Evolutionary conservation across 805 yeast species (phyloP), one percentile per base, ranked within the genome.

Genomic region (Pichia manshurica): DNA sequence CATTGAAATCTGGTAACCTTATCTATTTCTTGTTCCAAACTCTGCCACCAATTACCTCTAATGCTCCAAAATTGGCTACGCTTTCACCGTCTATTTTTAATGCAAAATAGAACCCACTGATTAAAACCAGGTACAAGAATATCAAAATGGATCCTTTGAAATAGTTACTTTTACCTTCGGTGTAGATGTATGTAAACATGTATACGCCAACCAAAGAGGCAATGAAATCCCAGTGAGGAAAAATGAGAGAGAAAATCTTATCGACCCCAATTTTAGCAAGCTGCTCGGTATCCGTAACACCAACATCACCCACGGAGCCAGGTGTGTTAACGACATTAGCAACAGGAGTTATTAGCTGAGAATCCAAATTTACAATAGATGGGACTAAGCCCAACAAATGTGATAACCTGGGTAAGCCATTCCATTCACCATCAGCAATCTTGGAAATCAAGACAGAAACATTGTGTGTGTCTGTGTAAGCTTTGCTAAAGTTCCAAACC

Each of bases 131-230:
- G 61, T 91, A 91, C 29, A 87, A 74, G 53, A 93, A 74, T 12
- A 91, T 79, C 61, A 91, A 69, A 55, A 93, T 87, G 15, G 90
- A 82, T 1, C 99, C 98, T 65, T 93, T 93, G 75, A 93, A 91
- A 64, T 93, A 93, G 63, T 93, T 93, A 28, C 95, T 84, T 61
- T 90, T 89, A 2, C 99, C 99, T 62, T 93, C 99, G 0, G 96
- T 96, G 64, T 93, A 93, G 48, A 93, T 79, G 65, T 93, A 91
- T 1, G 96, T 86, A 71, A 88, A 91, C 65, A 93, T 69, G 52
- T 88, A 87, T 48, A 91, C 93, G 48, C 96, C 84, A 31, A 87
- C 78, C 50, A 89, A 74, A 10, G 87, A 79, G 2, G 95, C 95
- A 55, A 89, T 77, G 44, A 91, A 75, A 64, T 93, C 99, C 98